Percentiles rank a stretch among this genome's conserved stretches.
phyloP scores from a whole-genome alignment of 495 filamentous ascomycete genomes.

The Xylaria bambusicola region DNA sequence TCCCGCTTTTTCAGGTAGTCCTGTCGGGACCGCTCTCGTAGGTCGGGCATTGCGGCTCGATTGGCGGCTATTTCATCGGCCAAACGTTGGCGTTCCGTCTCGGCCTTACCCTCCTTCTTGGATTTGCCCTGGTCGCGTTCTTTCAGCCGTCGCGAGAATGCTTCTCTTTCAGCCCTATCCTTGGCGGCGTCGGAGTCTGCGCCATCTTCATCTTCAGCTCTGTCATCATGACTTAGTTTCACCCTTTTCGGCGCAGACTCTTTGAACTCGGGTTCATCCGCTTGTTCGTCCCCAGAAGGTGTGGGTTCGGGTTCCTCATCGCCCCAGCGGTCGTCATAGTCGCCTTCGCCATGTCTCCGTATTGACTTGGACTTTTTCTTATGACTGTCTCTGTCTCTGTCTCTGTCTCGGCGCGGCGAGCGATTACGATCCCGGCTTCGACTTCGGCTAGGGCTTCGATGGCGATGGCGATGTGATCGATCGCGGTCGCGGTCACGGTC shows the following conservation, averaged over 20 bases:
- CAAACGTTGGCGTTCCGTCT: constrained; percentile 42
- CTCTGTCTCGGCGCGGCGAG: constrained; percentile 41
- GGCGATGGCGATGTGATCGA: constrained; percentile 23
- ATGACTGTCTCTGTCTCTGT: constrained; percentile 46
- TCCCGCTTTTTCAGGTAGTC: constrained; percentile 94
- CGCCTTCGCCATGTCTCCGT: constrained; percentile 40
- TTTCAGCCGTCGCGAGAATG: constrained; percentile 72
- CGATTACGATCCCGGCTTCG: constrained; percentile 36
- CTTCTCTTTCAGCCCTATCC: constrained; percentile 71
- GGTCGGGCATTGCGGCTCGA: constrained; percentile 63
- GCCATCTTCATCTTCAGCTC: constrained; percentile 47
- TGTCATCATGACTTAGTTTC: constrained; percentile 51
- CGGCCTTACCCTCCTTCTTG: constrained; percentile 69
- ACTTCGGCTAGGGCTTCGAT: constrained; percentile 24
- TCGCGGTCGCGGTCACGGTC: constrained; percentile 24
- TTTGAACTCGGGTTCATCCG: constrained; percentile 48
- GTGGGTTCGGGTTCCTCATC: constrained; percentile 66
- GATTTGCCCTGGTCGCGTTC: constrained; percentile 62
- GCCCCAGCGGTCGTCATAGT: constrained; percentile 77
- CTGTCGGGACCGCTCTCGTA: constrained; percentile 81
- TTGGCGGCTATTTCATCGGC: constrained; percentile 30
- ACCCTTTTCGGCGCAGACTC: constrained; percentile 59
- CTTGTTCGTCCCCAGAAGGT: constrained; percentile 49
- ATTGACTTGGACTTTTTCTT: constrained; percentile 57
- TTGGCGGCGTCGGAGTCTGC: constrained; percentile 61